Percentiles rank a stretch among this genome's conserved stretches.
Conservation (phyloP, 208 protist species). For the Trypanosoma avium region DNA sequence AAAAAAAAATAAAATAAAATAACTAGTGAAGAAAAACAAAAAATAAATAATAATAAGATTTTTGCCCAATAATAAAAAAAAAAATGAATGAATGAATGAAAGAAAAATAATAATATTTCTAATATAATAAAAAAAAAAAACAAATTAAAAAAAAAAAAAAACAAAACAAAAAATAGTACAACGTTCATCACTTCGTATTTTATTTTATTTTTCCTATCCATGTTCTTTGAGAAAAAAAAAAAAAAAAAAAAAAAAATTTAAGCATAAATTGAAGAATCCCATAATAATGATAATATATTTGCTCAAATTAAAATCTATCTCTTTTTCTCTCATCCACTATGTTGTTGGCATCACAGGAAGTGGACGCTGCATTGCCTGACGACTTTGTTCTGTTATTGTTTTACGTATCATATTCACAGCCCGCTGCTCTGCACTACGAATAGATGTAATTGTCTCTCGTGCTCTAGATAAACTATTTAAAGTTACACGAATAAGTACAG, state of each 20-base stretch:
- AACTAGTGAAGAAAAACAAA: neutral
- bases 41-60: constrained; percentile 9
- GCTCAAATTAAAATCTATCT: neutral
- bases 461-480: constrained; percentile 19
- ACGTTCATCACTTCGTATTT: neutral
- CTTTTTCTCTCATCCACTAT: constrained; percentile 1
- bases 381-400: constrained; percentile 8
- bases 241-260: too few species aligned
- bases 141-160: constrained; percentile 22
- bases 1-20: too few species aligned
- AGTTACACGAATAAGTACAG: constrained; percentile 11
- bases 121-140: neutral
- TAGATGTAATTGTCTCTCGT: constrained; percentile 6
- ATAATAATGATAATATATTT: too few species aligned
- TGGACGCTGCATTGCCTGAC: neutral
- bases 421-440: constrained; percentile 15
- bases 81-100: constrained; percentile 17
- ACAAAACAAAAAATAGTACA: constrained; percentile 9
- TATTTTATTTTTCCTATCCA: constrained; percentile 1
- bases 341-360: neutral
- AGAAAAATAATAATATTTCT: neutral
- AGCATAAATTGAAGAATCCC: too few species aligned
- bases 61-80: neutral
- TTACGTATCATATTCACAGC: constrained; percentile 23
- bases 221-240: too few species aligned